Evolutionary conservation across 176 grass and related monocot species (phyloP).

Genomic region (Cymbopogon citratus): DNA sequence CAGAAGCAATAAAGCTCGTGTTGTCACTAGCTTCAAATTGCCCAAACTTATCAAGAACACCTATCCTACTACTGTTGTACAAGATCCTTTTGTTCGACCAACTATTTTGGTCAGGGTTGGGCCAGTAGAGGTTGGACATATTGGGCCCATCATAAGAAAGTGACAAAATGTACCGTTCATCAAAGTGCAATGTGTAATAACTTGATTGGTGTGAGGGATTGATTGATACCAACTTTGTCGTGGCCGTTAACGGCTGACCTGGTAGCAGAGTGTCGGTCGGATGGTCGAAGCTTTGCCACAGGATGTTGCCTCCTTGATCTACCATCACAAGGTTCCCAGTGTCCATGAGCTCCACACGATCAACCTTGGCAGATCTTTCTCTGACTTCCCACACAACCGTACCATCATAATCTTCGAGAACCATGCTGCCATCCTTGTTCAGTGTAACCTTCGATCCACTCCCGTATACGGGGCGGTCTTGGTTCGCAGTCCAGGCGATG

Average conservation of each 20-base stretch:
- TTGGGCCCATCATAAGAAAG: constrained; percentile 15
- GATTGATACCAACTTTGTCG: constrained; percentile 7
- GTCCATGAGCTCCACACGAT: constrained; percentile 7
- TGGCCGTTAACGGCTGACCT: constrained; percentile 1
- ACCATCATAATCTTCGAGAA: constrained; percentile 1
- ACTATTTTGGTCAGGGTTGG: constrained; percentile 10
- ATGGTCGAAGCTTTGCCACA: constrained; percentile 31
- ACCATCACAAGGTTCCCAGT: not conserved
- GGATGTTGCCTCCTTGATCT: not conserved
- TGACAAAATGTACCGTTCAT: not conserved
- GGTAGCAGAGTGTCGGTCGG: constrained; percentile 25
- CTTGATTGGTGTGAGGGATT: constrained; percentile 4
- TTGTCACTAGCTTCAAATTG: constrained; percentile 19
- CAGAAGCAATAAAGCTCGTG: constrained; percentile 1
- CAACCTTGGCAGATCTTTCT: not conserved
- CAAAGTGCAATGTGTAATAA: constrained; percentile 21
- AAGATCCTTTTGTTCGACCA: constrained; percentile 17
- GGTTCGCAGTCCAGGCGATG: constrained; percentile 28
- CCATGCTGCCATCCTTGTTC: not conserved
- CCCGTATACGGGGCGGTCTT: not conserved
- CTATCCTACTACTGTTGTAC: constrained; percentile 8
- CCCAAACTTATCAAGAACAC: not conserved
- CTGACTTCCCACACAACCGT: constrained; percentile 9
- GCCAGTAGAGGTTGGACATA: constrained; percentile 27
- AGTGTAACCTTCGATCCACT: constrained; percentile 3